A percentile compares a stretch with the other conserved stretches of the same genome.
Evolutionary conservation across 2,329 filamentous ascomycete genomes (phyloP).

Genomic region (Anisogramma anomala): DNA sequence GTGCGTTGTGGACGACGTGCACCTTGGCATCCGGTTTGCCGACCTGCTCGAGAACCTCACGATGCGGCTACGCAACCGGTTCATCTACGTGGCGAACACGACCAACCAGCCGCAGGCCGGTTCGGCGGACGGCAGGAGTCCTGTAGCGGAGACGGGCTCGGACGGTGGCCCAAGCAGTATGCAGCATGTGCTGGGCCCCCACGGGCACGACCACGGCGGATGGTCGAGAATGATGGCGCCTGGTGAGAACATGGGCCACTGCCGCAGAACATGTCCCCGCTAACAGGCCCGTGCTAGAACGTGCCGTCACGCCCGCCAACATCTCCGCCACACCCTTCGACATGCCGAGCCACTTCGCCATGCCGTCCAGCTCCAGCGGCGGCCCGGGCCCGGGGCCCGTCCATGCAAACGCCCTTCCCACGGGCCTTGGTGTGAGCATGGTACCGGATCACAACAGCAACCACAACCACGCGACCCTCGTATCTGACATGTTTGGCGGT

Average conservation of each 20-base stretch:
- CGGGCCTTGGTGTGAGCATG: constrained; percentile 15
- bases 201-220: constrained; percentile 14
- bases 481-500: constrained; percentile 29
- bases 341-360: constrained; percentile 43
- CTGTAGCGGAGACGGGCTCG: constrained; percentile 20
- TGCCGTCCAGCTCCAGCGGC: constrained; percentile 31
- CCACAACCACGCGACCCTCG: constrained; percentile 17
- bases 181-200: constrained; percentile 7
- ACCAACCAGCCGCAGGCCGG: constrained; percentile 20
- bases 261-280: background rate
- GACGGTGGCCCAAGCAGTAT: constrained; percentile 14
- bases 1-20: constrained; percentile 75
- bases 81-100: constrained; percentile 52
- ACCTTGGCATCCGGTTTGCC: constrained; percentile 73
- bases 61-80: constrained; percentile 59
- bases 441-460: constrained; percentile 24
- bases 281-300: constrained; percentile 20
- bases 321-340: constrained; percentile 56
- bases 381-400: constrained; percentile 26
- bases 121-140: constrained; percentile 31
- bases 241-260: background rate
- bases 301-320: constrained; percentile 34
- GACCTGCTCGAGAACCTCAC: constrained; percentile 72
- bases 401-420: constrained; percentile 32
- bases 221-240: constrained; percentile 10